Evolutionary conservation across 2,329 filamentous ascomycete species (phyloP).

Genomic region (Verticillium longisporum): DNA sequence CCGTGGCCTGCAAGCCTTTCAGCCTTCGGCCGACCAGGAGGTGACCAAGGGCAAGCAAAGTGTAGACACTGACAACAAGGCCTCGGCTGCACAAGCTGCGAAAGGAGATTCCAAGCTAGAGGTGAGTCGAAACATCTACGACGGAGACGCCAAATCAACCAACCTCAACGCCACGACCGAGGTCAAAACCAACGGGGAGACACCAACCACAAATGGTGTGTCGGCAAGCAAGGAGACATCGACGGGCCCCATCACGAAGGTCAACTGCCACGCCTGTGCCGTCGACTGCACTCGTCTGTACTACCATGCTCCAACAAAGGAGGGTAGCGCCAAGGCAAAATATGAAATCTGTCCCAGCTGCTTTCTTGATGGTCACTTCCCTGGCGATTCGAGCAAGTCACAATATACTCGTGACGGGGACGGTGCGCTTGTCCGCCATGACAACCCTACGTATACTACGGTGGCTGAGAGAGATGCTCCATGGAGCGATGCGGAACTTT

Average conservation of each 20-base stretch:
- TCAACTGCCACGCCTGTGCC: constrained; percentile 86
- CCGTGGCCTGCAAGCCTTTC: constrained; percentile 88
- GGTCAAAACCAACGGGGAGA: constrained; percentile 71
- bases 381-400: constrained; percentile 66
- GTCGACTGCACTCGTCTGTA: constrained; percentile 72
- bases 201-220: constrained; percentile 58
- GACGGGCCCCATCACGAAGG: constrained; percentile 59
- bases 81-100: constrained; percentile 36
- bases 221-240: constrained; percentile 51
- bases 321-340: constrained; percentile 60
- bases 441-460: constrained; percentile 76
- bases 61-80: constrained; percentile 66
- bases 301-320: constrained; percentile 50
- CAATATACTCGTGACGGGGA: constrained; percentile 60
- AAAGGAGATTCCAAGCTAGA: constrained; percentile 71
- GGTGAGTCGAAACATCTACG: constrained; percentile 91
- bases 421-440: constrained; percentile 45
- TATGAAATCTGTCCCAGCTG: constrained; percentile 91
- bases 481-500: constrained; percentile 84
- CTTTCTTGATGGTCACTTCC: constrained; percentile 77
- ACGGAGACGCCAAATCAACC: constrained; percentile 72
- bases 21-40: constrained; percentile 74
- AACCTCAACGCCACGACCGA: constrained; percentile 59
- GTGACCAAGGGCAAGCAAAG: constrained; percentile 55
- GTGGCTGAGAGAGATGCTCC: constrained; percentile 77